Percentiles rank a stretch among this genome's conserved stretches.
These are phyloP conservation scores for Paramecium biaurelia DNA, from an alignment of 73 alveolate genomes.

Conservation along the genomic window DNA sequence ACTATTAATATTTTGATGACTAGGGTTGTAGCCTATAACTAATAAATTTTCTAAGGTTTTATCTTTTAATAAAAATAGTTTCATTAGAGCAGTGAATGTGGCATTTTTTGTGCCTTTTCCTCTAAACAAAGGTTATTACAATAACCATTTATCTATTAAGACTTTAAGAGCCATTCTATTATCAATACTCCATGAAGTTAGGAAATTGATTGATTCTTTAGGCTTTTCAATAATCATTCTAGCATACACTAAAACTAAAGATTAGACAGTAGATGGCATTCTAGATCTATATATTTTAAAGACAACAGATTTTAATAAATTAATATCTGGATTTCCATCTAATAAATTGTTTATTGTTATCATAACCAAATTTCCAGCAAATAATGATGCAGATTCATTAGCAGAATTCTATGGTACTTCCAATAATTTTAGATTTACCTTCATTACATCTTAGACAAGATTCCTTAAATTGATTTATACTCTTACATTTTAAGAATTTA, in stretches of 20 bases:
- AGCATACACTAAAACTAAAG: constrained; percentile 91
- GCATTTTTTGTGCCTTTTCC: constrained; percentile 95
- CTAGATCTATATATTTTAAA: constrained; percentile 91
- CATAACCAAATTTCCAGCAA: constrained; percentile 60
- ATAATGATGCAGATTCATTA: constrained; percentile 47
- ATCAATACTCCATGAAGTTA: constrained; percentile 88
- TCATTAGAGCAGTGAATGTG: constrained; percentile 90
- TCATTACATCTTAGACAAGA: constrained; percentile 49
- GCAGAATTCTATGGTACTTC: constrained; percentile 54
- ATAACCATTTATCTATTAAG: constrained; percentile 94
- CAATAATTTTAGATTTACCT: constrained; percentile 49
- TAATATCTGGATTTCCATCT: constrained; percentile 58
- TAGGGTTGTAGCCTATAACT: constrained; percentile 96
- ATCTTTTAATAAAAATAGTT: constrained; percentile 84
- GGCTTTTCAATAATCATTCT: constrained; percentile 91
- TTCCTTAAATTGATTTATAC: not conserved
- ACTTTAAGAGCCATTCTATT: constrained; percentile 91
- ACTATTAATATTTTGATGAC: constrained; percentile 86
- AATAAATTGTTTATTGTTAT: constrained; percentile 32
- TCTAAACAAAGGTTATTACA: constrained; percentile 93
- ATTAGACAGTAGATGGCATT: constrained; percentile 94
- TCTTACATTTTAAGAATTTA: constrained; percentile 37
- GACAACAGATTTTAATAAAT: constrained; percentile 46
- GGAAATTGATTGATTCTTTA: constrained; percentile 87
- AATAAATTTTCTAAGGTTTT: constrained; percentile 81